These are phyloP conservation scores for Pichia membranifaciens DNA, from an alignment of 805 yeast genomes.

Conservation along the genomic window DNA sequence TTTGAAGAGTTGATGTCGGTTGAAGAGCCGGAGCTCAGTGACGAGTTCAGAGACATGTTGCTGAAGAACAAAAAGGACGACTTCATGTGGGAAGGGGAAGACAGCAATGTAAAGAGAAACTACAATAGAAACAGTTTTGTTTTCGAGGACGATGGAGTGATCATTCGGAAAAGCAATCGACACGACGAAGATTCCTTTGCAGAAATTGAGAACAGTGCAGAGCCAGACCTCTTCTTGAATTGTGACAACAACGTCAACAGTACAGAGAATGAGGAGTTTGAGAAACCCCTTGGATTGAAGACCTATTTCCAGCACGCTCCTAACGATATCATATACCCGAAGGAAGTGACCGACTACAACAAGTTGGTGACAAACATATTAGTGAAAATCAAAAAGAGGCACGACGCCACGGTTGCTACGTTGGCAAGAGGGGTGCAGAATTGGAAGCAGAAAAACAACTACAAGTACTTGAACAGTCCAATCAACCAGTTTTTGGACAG, in stretches of 20 bases:
- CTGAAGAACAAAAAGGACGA: slow-evolving; percentile 24
- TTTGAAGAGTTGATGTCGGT: slow-evolving; percentile 74
- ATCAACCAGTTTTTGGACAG: slow-evolving; percentile 79
- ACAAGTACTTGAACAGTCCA: slow-evolving; percentile 53
- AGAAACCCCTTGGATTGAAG: slow-evolving; percentile 13
- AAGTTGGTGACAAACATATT: slow-evolving; percentile 59
- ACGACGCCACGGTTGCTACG: slow-evolving; percentile 89
- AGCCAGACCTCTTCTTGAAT: neutral
- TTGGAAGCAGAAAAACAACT: slow-evolving; percentile 60
- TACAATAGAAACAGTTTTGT: slow-evolving; percentile 13
- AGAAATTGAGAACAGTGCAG: neutral
- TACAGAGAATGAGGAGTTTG: slow-evolving; percentile 11
- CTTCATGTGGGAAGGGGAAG: slow-evolving; percentile 21
- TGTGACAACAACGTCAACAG: neutral
- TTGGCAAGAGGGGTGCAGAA: slow-evolving; percentile 89
- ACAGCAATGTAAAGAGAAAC: neutral
- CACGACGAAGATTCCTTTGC: slow-evolving; percentile 6
- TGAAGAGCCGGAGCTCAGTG: slow-evolving; percentile 42
- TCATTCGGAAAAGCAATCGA: slow-evolving; percentile 21
- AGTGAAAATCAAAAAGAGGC: slow-evolving; percentile 69
- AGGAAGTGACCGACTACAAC: slow-evolving; percentile 68
- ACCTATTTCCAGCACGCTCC: slow-evolving; percentile 42
- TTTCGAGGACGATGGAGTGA: slow-evolving; percentile 46
- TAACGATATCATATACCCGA: slow-evolving; percentile 54
- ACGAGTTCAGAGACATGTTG: slow-evolving; percentile 37